Evolutionary conservation across 2,329 filamentous ascomycete species (phyloP).

Genomic region (Colletotrichum orbiculare): DNA sequence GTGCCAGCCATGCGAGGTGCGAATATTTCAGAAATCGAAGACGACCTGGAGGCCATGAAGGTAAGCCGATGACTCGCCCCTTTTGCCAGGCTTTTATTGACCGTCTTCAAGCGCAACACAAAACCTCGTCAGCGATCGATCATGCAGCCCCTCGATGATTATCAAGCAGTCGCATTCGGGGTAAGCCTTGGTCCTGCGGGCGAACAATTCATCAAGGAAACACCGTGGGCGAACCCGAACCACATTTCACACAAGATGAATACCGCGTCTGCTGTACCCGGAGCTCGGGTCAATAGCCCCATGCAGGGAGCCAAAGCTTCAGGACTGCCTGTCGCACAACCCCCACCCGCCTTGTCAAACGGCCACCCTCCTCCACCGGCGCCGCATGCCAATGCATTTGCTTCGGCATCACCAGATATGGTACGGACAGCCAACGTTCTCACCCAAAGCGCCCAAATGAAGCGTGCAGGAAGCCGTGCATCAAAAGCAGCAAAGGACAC

Average conservation of each 20-base stretch:
- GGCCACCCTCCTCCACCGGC: conserved; percentile 21
- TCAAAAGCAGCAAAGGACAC: conserved; percentile 35
- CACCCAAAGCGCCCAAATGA: conserved; percentile 35
- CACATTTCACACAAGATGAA: conserved; percentile 73
- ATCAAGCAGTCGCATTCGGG: conserved; percentile 59
- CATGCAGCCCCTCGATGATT: conserved; percentile 58
- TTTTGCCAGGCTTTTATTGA: not conserved
- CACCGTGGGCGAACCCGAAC: conserved; percentile 92
- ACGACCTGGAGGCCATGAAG: conserved; percentile 89
- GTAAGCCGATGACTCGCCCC: conserved; percentile 56
- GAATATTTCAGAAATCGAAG: conserved; percentile 78
- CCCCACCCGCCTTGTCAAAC: conserved; percentile 24
- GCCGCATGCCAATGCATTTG: conserved; percentile 23
- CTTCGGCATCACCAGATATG: conserved; percentile 36
- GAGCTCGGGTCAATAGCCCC: conserved; percentile 25
- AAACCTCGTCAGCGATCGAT: conserved; percentile 49
- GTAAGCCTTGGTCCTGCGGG: conserved; percentile 73
- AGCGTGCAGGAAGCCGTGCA: conserved; percentile 35
- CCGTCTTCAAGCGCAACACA: conserved; percentile 23
- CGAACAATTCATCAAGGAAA: conserved; percentile 89
- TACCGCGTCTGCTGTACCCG: conserved; percentile 45
- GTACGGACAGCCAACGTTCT: conserved; percentile 35
- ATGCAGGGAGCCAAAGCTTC: conserved; percentile 29
- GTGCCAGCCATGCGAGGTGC: conserved; percentile 86
- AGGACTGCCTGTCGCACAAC: conserved; percentile 19